Percentiles rank a stretch among this genome's conserved stretches.
Evolutionary conservation across 2,329 filamentous ascomycete species (phyloP).

Genomic region (Amauroascus verrucosus): DNA sequence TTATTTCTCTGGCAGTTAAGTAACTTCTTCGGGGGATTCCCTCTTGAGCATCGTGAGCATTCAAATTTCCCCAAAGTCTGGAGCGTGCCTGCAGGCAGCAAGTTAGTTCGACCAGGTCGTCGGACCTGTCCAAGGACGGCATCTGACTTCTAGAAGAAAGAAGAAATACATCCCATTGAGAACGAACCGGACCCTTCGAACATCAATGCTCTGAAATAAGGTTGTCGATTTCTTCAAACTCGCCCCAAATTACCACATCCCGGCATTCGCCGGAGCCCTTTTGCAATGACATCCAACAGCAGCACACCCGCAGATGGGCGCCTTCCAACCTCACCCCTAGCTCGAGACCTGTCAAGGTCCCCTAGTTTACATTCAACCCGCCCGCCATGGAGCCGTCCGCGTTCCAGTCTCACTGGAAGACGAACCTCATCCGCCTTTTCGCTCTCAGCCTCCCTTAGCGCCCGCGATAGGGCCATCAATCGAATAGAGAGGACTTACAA

Average conservation of each 20-base stretch:
- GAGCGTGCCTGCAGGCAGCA: neutral
- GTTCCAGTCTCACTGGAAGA: constrained; percentile 25
- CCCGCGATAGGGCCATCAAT: constrained; percentile 33
- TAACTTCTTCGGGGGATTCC: neutral
- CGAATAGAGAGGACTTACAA: constrained; percentile 28
- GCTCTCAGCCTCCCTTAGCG: constrained; percentile 18
- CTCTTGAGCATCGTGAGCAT: neutral
- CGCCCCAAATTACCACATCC: neutral
- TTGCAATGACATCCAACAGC: constrained; percentile 41
- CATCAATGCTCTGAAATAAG: neutral
- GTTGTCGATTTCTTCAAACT: neutral
- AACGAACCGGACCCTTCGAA: neutral
- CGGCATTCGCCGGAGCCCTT: neutral
- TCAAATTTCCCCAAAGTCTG: neutral
- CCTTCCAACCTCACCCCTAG: constrained; percentile 16
- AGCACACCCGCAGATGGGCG: constrained; percentile 44
- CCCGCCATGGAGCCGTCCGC: constrained; percentile 44
- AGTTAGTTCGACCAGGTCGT: neutral
- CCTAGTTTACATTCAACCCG: constrained; percentile 36
- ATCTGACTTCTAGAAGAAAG: neutral
- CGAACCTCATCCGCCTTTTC: constrained; percentile 33
- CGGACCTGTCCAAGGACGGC: neutral
- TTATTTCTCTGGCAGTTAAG: too few species aligned
- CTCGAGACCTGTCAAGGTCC: constrained; percentile 31
- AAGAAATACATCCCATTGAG: neutral